Conservation (phyloP, 2,329 filamentous ascomycete genomes). For the Aschersonia sp. region DNA sequence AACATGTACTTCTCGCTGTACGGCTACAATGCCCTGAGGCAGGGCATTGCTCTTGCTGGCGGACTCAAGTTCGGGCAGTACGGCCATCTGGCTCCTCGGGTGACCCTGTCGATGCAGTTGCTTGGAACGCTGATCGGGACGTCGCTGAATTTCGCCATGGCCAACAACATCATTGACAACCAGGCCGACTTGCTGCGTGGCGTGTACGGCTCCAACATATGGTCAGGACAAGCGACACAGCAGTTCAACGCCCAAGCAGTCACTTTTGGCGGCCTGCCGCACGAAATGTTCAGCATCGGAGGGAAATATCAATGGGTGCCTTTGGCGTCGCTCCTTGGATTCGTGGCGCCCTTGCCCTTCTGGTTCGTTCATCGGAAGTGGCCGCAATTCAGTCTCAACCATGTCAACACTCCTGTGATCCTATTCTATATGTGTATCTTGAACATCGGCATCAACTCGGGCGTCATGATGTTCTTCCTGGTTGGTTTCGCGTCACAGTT, state of each 20-base stretch:
- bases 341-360: constrained; percentile 26
- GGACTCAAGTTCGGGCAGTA: constrained; percentile 18
- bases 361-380: constrained; percentile 12
- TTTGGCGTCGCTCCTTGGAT: constrained; percentile 3
- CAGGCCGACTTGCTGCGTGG: constrained; percentile 21
- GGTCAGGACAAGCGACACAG: constrained; percentile 30
- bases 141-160: constrained; percentile 29
- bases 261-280: constrained; percentile 6
- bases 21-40: constrained; percentile 16
- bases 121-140: constrained; percentile 25
- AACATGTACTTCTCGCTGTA: constrained; percentile 29
- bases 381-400: constrained; percentile 11
- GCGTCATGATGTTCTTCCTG: constrained; percentile 10
- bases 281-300: constrained; percentile 9
- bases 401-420: constrained; percentile 26
- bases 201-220: constrained; percentile 25
- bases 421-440: constrained; percentile 25
- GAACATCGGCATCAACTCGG: constrained; percentile 23
- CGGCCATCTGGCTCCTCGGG: constrained; percentile 9
- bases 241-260: constrained; percentile 24
- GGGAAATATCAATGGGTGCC: constrained; percentile 9
- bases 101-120: constrained; percentile 18
- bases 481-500: constrained; percentile 18
- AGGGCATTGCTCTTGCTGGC: constrained; percentile 15
- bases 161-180: constrained; percentile 27